These are phyloP conservation scores for Dichomitus squalens DNA, from an alignment of 1,284 basidiomycete species.

Conservation along the genomic window DNA sequence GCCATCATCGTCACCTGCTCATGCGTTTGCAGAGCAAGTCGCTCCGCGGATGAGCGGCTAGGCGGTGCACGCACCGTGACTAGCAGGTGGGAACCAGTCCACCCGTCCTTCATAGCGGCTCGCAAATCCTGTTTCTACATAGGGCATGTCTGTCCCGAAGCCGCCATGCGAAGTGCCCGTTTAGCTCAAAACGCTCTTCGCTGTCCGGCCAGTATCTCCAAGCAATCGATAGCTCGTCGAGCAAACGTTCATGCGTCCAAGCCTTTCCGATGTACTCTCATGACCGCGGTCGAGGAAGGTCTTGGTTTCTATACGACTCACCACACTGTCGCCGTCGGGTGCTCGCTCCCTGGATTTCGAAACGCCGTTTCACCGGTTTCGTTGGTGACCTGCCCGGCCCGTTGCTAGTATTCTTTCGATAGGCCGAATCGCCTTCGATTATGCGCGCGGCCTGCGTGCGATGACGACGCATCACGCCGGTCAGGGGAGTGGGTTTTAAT, in stretches of 20 bases:
- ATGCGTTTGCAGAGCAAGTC: slow-evolving; percentile 3
- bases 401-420: neutral
- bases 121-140: slow-evolving; percentile 13
- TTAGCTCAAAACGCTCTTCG: slow-evolving; percentile 5
- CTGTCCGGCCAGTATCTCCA: slow-evolving; percentile 8
- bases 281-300: slow-evolving; percentile 11
- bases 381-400: slow-evolving; percentile 10
- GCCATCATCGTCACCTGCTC: slow-evolving; percentile 4
- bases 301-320: neutral
- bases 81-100: slow-evolving; percentile 16
- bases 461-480: slow-evolving; percentile 10
- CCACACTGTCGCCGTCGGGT: neutral
- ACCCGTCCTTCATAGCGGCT: slow-evolving; percentile 9
- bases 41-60: slow-evolving; percentile 16
- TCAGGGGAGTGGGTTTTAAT: slow-evolving; percentile 32
- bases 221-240: slow-evolving; percentile 19
- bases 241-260: slow-evolving; percentile 9
- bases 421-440: slow-evolving; percentile 1
- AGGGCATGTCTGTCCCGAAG: slow-evolving; percentile 17
- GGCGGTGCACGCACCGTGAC: neutral
- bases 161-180: neutral
- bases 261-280: slow-evolving; percentile 3
- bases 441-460: neutral
- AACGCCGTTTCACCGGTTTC: neutral
- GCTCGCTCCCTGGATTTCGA: neutral